A percentile compares a stretch with the other conserved stretches of the same genome.
These are phyloP conservation scores for Colletotrichum australisinense DNA, from an alignment of 2,329 filamentous ascomycete genomes.

Conservation along the genomic window DNA sequence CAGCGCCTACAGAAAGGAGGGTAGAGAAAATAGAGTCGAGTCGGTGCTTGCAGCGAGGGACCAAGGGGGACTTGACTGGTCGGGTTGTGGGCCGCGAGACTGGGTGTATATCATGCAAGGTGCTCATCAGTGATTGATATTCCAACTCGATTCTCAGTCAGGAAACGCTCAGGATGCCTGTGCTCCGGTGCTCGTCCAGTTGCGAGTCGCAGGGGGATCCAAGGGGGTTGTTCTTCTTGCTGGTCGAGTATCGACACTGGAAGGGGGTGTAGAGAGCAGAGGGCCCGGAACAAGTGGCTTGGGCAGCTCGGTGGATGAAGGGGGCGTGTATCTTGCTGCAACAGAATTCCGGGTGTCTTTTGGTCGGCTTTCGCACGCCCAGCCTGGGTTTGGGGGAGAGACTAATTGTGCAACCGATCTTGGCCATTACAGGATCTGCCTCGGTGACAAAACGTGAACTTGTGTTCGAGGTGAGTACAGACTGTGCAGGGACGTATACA, in stretches of 20 bases:
- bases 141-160: constrained; percentile 28
- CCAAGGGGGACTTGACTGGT: constrained; percentile 30
- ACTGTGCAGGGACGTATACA: background rate
- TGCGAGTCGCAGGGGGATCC: constrained; percentile 29
- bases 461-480: background rate
- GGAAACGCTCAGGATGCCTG: constrained; percentile 34
- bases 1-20: constrained; percentile 42
- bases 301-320: constrained; percentile 21
- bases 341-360: constrained; percentile 13
- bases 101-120: constrained; percentile 39
- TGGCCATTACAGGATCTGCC: constrained; percentile 15
- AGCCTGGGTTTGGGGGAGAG: constrained; percentile 18
- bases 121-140: constrained; percentile 35
- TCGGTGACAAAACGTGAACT: background rate
- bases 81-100: constrained; percentile 35
- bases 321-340: constrained; percentile 18
- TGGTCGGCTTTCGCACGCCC: constrained; percentile 16
- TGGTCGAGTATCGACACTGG: background rate
- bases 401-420: constrained; percentile 25
- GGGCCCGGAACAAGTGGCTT: constrained; percentile 33
- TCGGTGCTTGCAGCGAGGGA: constrained; percentile 28
- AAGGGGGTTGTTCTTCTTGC: constrained; percentile 16
- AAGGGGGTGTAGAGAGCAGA: constrained; percentile 26
- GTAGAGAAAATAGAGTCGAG: constrained; percentile 34
- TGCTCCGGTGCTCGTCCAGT: constrained; percentile 33